These are phyloP conservation scores for Lasiosphaeria miniovina DNA, from an alignment of 495 filamentous ascomycete species.

Conservation along the genomic window DNA sequence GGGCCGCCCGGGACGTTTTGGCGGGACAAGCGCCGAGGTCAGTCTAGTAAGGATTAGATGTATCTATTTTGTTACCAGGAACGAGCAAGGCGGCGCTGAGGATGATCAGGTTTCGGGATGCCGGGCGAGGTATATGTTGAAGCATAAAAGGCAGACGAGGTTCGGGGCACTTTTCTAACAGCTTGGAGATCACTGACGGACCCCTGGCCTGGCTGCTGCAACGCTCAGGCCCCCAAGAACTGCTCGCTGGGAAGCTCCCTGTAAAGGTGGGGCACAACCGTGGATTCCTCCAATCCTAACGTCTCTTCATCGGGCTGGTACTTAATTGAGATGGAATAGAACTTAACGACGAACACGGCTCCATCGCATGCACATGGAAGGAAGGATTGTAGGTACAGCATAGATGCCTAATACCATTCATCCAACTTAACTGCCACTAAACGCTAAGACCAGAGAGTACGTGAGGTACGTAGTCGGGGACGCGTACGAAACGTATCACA, in stretches of 20 bases:
- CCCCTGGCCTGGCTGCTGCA: not conserved
- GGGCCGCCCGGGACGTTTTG: no score
- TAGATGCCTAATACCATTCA: no score
- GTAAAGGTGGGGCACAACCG: not conserved
- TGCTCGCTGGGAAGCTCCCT: not conserved
- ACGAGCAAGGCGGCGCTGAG: not conserved
- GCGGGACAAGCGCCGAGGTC: no score
- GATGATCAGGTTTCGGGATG: not conserved
- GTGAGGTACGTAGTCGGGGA: no score
- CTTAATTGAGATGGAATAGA: no score
- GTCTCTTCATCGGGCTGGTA: no score
- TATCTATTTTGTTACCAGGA: not conserved
- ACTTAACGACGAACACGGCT: no score
- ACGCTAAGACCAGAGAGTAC: no score
- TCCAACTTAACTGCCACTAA: no score
- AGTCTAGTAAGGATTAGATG: not conserved
- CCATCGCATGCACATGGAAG: no score
- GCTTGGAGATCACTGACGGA: constrained; percentile 12
- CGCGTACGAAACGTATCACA: no score
- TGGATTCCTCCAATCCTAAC: not conserved
- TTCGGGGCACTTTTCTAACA: constrained; percentile 20
- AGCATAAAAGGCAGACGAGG: constrained; percentile 14
- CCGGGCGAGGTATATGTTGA: not conserved
- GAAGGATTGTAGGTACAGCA: no score
- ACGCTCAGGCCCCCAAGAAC: constrained; percentile 1